These are phyloP conservation scores for Fusarium sulawesiense DNA, from an alignment of 2,329 filamentous ascomycete species.

Conservation along the genomic window DNA sequence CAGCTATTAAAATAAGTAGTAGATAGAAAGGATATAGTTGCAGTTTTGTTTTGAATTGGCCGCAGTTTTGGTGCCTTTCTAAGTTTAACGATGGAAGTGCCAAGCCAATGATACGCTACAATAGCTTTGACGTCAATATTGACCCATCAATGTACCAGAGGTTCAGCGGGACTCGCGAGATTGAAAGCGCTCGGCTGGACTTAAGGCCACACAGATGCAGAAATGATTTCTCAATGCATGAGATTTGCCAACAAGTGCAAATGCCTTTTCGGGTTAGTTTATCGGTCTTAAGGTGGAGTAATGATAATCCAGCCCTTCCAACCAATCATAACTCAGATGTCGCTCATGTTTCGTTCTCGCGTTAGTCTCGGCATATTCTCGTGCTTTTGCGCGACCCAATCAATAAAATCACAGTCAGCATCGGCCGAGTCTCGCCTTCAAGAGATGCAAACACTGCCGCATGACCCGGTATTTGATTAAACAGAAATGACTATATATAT, in stretches of 20 bases:
- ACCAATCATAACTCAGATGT: accelerated
- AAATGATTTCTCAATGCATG: too few species aligned
- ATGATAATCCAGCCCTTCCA: accelerated
- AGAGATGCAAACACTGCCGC: neutral
- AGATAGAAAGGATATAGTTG: too few species aligned
- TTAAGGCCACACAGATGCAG: too few species aligned
- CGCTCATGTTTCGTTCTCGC: neutral
- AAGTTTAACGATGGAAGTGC: too few species aligned
- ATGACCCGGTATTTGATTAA: neutral
- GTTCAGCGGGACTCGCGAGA: too few species aligned
- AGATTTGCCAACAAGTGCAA: too few species aligned
- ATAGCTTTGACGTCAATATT: too few species aligned
- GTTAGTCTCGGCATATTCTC: conserved; percentile 24
- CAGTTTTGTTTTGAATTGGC: accelerated
- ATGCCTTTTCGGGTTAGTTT: neutral
- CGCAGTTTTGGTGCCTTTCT: too few species aligned
- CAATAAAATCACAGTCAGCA: accelerated
- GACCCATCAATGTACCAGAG: too few species aligned
- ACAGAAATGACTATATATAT: conserved; percentile 9
- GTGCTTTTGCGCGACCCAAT: conserved; percentile 10
- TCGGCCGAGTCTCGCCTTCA: conserved; percentile 9
- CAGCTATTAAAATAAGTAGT: neutral
- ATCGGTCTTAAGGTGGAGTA: neutral
- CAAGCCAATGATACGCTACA: too few species aligned
- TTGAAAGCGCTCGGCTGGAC: too few species aligned